A percentile compares a stretch with the other conserved stretches of the same genome.
phyloP scores from a whole-genome alignment of 306 rosid genomes.

The Neltuma alba region DNA sequence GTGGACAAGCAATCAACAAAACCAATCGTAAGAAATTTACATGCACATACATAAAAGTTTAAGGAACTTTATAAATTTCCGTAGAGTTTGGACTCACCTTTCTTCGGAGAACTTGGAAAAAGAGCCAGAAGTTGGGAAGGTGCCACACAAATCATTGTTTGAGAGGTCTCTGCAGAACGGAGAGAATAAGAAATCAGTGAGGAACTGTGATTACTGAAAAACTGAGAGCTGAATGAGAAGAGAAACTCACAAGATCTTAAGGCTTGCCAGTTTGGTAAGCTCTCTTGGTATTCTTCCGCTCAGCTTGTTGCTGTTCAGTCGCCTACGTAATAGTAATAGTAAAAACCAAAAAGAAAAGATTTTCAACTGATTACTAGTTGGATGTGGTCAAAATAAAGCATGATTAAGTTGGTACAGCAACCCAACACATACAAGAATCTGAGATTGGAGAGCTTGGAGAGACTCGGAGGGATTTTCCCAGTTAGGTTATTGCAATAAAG shows the following conservation, averaged over 20 bases:
- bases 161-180: constrained; percentile 67
- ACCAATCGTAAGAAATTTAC: no score
- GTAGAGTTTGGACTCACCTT: constrained; percentile 47
- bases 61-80: no score
- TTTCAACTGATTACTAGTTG: not conserved
- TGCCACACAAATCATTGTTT: constrained; percentile 77
- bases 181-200: not conserved
- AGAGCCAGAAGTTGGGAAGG: constrained; percentile 73
- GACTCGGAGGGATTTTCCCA: constrained; percentile 63
- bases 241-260: constrained; percentile 68
- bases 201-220: not conserved
- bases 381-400: not conserved
- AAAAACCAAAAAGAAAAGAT: not conserved
- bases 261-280: constrained; percentile 69
- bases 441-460: constrained; percentile 74
- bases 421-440: constrained; percentile 64
- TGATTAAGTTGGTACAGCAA: no score
- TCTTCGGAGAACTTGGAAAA: constrained; percentile 74
- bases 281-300: constrained; percentile 79
- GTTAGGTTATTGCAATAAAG: constrained; percentile 77
- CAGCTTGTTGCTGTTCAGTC: constrained; percentile 71
- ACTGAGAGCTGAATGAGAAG: not conserved
- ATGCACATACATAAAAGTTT: no score
- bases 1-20: no score
- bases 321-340: constrained; percentile 48